Percentiles rank a stretch among this genome's conserved stretches.
Conservation (phyloP, 441 rosid species). For the Cnidoscolus chayamansa region DNA sequence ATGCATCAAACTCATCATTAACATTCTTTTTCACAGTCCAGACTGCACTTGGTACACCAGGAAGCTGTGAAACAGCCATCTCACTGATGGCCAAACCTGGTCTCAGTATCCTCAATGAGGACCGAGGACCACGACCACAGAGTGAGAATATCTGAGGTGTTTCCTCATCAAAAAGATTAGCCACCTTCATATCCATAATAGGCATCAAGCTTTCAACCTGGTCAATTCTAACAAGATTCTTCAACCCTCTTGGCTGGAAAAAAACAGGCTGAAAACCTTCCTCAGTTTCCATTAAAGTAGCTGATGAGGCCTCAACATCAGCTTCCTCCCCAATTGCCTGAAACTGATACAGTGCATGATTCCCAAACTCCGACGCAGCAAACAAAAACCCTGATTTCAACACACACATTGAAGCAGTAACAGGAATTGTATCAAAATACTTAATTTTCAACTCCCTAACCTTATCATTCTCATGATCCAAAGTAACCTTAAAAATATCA, state of each 20-base stretch:
- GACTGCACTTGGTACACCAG: conserved; percentile 96
- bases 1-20: conserved; percentile 91
- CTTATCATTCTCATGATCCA: conserved; percentile 66
- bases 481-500: conserved; percentile 79
- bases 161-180: conserved; percentile 89
- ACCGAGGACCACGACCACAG: conserved; percentile 93
- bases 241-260: conserved; percentile 89
- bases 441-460: conserved; percentile 83
- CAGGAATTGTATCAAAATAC: conserved; percentile 91
- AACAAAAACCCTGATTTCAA: conserved; percentile 82
- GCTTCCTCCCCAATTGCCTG: conserved; percentile 84
- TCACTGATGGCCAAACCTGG: conserved; percentile 94
- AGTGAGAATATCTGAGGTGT: conserved; percentile 88
- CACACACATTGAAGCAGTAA: conserved; percentile 78
- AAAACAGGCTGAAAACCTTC: conserved; percentile 91
- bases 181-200: conserved; percentile 86
- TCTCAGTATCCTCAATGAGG: conserved; percentile 81
- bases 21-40: conserved; percentile 95
- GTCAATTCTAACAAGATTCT: conserved; percentile 91
- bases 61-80: conserved; percentile 99
- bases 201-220: conserved; percentile 97
- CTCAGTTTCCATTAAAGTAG: conserved; percentile 85
- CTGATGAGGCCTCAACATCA: conserved; percentile 86
- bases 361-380: conserved; percentile 91
- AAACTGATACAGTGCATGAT: conserved; percentile 90